Base-by-base conservation (phyloP, 2,329 filamentous ascomycete genomes). In the Xylogone sp. region DNA sequence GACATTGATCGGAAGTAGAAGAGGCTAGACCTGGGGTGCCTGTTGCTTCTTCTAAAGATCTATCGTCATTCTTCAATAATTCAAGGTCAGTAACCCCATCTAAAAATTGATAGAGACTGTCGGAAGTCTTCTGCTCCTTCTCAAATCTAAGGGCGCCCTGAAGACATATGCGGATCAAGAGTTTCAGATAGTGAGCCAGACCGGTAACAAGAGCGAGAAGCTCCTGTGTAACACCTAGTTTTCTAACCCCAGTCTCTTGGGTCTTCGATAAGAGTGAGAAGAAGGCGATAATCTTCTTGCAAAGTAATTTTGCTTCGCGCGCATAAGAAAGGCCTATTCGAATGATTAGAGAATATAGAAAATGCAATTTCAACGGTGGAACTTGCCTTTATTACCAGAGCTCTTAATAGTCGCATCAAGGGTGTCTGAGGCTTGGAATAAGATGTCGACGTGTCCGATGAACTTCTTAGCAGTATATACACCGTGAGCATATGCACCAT, bases 231-330 rank as follows among this genome's bases (percentile, higher is more conserved):
- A 99, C 94, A 43, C 94, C 94, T 42, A 97, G 82, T 67, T 97
- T 94, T 52, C 90, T 82, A 34, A 89, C 84, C n/a, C 87, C 89
- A 8, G 86, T 90, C 64, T 97, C 92, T 66, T 97, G 93, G 1
- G 92, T 94, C 69, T 96, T 96, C 5, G 93, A 96, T 8, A 99
- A 78, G 18, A 99, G 76, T 12, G 91, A 91, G 69, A 99, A 99
- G 75, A 99, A 99, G 21, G 93, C 90, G 5, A 99, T 94, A 50
- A 99, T 96, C 71, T 99, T 99, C 72, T 99, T 99, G 77, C 94
- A 99, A n/a, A 99, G 82, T 47, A 99, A 78, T 71, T 99, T 99
- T n/a, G 94, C 89, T 74, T 99, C 94, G 63, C 94, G 85, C 18
- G 88, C 88, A 67, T 97, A 99, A 9, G 91, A 90, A 55, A 99